Evolutionary conservation across 768 basidiomycete genomes (phyloP).

Genomic region (Leccinum disarticulatum): DNA sequence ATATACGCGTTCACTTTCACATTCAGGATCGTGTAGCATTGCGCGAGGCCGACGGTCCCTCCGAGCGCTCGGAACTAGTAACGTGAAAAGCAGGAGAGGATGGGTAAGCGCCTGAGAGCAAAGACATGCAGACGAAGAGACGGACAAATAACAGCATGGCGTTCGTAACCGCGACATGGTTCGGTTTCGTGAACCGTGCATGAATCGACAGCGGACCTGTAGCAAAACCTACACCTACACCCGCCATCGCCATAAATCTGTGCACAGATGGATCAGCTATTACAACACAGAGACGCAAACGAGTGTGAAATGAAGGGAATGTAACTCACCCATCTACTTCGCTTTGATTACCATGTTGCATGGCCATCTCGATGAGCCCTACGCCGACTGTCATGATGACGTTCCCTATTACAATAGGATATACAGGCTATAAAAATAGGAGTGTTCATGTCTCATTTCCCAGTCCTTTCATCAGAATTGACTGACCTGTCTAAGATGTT

Average conservation of each 20-base stretch:
- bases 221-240: conserved; percentile 43
- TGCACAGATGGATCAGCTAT: background rate
- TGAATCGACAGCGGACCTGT: conserved; percentile 43
- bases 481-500: conserved; percentile 37
- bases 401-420: conserved; percentile 41
- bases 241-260: conserved; percentile 46
- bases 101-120: background rate
- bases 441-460: background rate
- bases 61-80: conserved; percentile 47
- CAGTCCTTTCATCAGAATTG: background rate
- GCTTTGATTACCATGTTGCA: conserved; percentile 36
- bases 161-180: conserved; percentile 43
- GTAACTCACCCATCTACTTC: conserved; percentile 36
- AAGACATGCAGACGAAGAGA: background rate
- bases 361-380: conserved; percentile 43
- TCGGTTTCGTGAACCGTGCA: conserved; percentile 44
- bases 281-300: background rate
- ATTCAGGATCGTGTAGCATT: conserved; percentile 49
- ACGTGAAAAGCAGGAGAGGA: too few species aligned
- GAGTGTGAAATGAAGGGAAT: background rate
- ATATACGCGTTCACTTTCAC: conserved; percentile 41
- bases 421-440: conserved; percentile 35
- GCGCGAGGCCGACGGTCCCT: conserved; percentile 54
- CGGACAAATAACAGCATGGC: conserved; percentile 47
- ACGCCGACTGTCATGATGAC: conserved; percentile 39